Percentiles rank a stretch among this genome's conserved stretches.
phyloP scores from a whole-genome alignment of 73 alveolate genomes.

The Paramecium sonneborni region DNA sequence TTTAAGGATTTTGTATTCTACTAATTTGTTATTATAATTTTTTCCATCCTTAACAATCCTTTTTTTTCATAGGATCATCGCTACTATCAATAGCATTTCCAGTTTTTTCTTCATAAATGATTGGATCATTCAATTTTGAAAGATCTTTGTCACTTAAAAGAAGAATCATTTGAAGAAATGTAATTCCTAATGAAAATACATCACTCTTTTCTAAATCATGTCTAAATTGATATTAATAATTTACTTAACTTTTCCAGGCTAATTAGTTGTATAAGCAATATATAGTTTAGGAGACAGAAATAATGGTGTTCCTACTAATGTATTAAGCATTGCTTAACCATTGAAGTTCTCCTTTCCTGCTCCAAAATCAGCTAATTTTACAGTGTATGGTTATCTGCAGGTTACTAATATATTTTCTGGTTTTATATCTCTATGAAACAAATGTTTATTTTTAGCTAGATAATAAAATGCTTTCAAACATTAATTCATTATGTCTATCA shows the following conservation, averaged over 20 bases:
- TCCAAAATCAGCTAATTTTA: slow-evolving; percentile 49
- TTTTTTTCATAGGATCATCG: neutral
- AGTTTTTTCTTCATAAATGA: slow-evolving; percentile 17
- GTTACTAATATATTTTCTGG: slow-evolving; percentile 41
- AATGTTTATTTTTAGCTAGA: slow-evolving; percentile 1
- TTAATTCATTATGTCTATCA: slow-evolving; percentile 35
- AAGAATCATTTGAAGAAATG: neutral
- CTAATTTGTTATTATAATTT: neutral
- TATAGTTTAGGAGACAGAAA: slow-evolving; percentile 19
- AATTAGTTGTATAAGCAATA: neutral
- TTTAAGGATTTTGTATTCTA: neutral
- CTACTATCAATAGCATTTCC: slow-evolving; percentile 48
- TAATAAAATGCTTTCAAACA: slow-evolving; percentile 45
- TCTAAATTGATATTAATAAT: neutral
- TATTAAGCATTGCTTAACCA: slow-evolving; percentile 43
- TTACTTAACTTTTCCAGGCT: slow-evolving; percentile 50
- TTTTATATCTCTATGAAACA: slow-evolving; percentile 36
- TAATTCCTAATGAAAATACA: slow-evolving; percentile 42
- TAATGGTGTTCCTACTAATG: slow-evolving; percentile 56
- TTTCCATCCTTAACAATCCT: slow-evolving; percentile 37
- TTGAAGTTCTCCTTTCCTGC: slow-evolving; percentile 43
- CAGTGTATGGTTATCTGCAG: neutral
- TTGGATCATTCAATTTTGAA: slow-evolving; percentile 27
- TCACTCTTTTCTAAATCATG: slow-evolving; percentile 47
- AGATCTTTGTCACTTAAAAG: slow-evolving; percentile 20